Evolutionary conservation across 306 rosid species (phyloP).

Genomic region (Amphicarpaea edgeworthii): DNA sequence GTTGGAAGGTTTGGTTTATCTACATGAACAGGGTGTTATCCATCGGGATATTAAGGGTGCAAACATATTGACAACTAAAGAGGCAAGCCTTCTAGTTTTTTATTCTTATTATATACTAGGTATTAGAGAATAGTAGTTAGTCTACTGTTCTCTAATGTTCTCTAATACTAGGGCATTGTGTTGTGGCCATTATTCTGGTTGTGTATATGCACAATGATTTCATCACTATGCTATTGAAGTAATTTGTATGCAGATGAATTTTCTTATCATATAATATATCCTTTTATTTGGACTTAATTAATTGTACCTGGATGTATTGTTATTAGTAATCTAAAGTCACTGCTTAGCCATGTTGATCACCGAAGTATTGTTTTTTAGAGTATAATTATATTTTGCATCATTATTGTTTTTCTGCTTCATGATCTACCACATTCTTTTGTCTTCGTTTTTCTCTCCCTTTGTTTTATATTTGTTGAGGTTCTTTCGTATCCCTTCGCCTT

Average conservation of each 20-base stretch:
- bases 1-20: slow-evolving; percentile 98
- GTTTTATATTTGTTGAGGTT: background rate
- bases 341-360: slow-evolving; percentile 28
- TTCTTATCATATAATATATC: slow-evolving; percentile 15
- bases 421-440: background rate
- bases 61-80: slow-evolving; percentile 96
- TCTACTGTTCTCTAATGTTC: too few species aligned
- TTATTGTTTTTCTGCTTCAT: slow-evolving; percentile 10
- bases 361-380: slow-evolving; percentile 4
- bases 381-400: slow-evolving; percentile 27
- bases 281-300: slow-evolving; percentile 22
- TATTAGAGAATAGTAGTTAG: too few species aligned
- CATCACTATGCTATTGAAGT: slow-evolving; percentile 18
- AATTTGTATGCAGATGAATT: slow-evolving; percentile 1
- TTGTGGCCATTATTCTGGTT: slow-evolving; percentile 31
- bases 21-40: slow-evolving; percentile 98
- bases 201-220: slow-evolving; percentile 14
- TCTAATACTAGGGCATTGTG: slow-evolving; percentile 29
- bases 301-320: slow-evolving; percentile 17
- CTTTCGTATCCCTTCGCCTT: background rate
- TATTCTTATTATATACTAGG: slow-evolving; percentile 26
- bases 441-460: background rate
- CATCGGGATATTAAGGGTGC: slow-evolving; percentile 99
- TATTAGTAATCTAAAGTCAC: slow-evolving; percentile 25
- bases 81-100: slow-evolving; percentile 58